Evolutionary conservation across 441 rosid genomes (phyloP).

Genomic region (Arabidopsis hybrid): DNA sequence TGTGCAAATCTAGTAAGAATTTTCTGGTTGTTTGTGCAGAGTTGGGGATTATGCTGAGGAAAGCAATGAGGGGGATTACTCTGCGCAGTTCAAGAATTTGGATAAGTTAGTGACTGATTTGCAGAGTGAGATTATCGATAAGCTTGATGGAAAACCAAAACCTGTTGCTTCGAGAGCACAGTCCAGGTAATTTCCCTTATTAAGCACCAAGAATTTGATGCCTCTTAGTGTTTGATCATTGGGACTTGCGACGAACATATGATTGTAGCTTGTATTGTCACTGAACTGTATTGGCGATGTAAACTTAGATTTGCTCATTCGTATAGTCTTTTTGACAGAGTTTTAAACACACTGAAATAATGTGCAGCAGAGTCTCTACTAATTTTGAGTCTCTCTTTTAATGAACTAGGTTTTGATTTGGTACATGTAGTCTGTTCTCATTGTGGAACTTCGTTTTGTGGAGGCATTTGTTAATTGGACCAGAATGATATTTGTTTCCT

Average conservation of each 20-base stretch:
- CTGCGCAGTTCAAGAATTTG: constrained; percentile 67
- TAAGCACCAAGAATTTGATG: background rate
- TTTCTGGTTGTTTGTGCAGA: constrained; percentile 44
- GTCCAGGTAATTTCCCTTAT: constrained; percentile 49
- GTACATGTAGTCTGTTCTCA: background rate
- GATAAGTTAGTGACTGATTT: constrained; percentile 61
- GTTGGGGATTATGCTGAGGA: constrained; percentile 62
- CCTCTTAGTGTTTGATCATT: background rate
- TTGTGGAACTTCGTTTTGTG: constrained; percentile 9
- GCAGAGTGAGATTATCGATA: constrained; percentile 55
- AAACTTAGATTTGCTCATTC: background rate
- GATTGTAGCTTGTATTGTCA: constrained; percentile 1
- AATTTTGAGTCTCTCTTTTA: background rate
- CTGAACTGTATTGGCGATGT: background rate
- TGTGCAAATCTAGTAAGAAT: background rate
- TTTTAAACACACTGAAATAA: background rate
- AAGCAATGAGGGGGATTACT: constrained; percentile 51
- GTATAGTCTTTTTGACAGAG: background rate
- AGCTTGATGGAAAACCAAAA: constrained; percentile 48
- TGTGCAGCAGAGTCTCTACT: background rate
- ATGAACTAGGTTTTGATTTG: constrained; percentile 16
- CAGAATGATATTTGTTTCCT: background rate
- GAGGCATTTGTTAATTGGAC: constrained; percentile 17
- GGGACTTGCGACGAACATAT: background rate
- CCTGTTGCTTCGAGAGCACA: constrained; percentile 45